Percentiles rank a stretch among this genome's conserved stretches.
Evolutionary conservation across 2,329 filamentous ascomycete genomes (phyloP).

Genomic region (Dothideomycetes sp.): DNA sequence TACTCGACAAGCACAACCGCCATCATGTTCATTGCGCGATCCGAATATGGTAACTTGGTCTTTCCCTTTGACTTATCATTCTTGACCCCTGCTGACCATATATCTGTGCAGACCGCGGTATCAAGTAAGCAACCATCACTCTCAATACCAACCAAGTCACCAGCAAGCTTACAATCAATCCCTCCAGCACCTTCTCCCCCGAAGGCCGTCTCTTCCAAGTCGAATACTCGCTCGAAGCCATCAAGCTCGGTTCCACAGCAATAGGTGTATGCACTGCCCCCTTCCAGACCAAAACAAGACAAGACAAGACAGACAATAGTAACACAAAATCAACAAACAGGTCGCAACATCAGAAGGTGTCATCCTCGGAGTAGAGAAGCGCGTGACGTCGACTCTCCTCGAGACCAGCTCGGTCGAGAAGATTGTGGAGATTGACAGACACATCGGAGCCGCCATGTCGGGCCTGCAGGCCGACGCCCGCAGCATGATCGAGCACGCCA

Average conservation of each 20-base stretch:
- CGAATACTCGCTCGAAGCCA: slow-evolving; percentile 99
- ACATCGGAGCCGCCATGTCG: slow-evolving; percentile 98
- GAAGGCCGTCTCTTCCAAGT: slow-evolving; percentile 99
- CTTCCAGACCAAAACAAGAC: no score
- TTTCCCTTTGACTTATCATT: no score
- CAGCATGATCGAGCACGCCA: slow-evolving; percentile 96
- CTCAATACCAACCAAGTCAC: slow-evolving; percentile 25
- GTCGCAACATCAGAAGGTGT: slow-evolving; percentile 90
- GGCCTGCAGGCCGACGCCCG: slow-evolving; percentile 95
- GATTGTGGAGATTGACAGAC: slow-evolving; percentile 97
- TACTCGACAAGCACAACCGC: slow-evolving; percentile 19
- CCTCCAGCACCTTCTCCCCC: slow-evolving; percentile 95
- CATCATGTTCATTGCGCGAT: slow-evolving; percentile 99
- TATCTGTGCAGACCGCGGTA: slow-evolving; percentile 66
- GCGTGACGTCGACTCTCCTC: slow-evolving; percentile 92
- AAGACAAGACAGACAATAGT: background rate
- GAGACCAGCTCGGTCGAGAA: slow-evolving; percentile 98
- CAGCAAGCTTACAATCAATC: slow-evolving; percentile 12
- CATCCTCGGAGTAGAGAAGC: slow-evolving; percentile 96
- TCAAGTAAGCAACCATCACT: slow-evolving; percentile 64
- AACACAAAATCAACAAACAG: slow-evolving; percentile 23
- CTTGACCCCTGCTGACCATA: slow-evolving; percentile 15
- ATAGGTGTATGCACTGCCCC: slow-evolving; percentile 59
- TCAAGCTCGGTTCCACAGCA: slow-evolving; percentile 96
- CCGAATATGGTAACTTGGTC: slow-evolving; percentile 92